phyloP scores from a whole-genome alignment of 2,329 filamentous ascomycete species.

The Macroventuria anomochaeta region DNA sequence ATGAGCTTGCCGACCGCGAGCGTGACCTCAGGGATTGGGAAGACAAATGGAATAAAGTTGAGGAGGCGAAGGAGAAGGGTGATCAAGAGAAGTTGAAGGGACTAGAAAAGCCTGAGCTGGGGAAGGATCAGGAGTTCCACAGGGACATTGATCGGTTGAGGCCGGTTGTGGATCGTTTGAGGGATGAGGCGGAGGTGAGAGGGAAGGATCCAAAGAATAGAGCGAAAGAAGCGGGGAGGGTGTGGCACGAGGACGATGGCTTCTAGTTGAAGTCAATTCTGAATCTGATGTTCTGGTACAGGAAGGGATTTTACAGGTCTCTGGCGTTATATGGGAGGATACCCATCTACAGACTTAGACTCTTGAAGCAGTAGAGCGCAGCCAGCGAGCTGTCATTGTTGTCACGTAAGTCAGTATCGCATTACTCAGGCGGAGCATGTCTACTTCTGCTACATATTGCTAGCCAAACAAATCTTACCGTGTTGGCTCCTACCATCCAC shows the following conservation, averaged over 20 bases:
- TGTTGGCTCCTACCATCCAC: too few species aligned
- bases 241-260: constrained; percentile 63
- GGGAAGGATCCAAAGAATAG: constrained; percentile 60
- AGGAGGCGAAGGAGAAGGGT: constrained; percentile 45
- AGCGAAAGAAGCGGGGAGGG: constrained; percentile 60
- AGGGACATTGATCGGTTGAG: constrained; percentile 54
- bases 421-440: too few species aligned
- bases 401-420: too few species aligned
- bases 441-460: too few species aligned
- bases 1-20: constrained; percentile 51
- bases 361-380: too few species aligned
- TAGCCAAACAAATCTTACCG: too few species aligned
- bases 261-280: constrained; percentile 48
- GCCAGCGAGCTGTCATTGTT: too few species aligned
- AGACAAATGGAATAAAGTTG: constrained; percentile 48
- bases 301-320: not conserved
- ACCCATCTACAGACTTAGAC: not conserved
- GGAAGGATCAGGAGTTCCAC: constrained; percentile 53
- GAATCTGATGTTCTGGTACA: not conserved
- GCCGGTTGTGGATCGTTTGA: constrained; percentile 51
- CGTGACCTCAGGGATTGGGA: constrained; percentile 53
- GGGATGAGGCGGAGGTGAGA: constrained; percentile 55
- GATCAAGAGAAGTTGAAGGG: constrained; percentile 40
- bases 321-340: constrained; percentile 2
- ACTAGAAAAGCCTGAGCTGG: constrained; percentile 42